Base-by-base conservation (phyloP, 768 basidiomycete species). In the Nidularia pulvinata region DNA sequence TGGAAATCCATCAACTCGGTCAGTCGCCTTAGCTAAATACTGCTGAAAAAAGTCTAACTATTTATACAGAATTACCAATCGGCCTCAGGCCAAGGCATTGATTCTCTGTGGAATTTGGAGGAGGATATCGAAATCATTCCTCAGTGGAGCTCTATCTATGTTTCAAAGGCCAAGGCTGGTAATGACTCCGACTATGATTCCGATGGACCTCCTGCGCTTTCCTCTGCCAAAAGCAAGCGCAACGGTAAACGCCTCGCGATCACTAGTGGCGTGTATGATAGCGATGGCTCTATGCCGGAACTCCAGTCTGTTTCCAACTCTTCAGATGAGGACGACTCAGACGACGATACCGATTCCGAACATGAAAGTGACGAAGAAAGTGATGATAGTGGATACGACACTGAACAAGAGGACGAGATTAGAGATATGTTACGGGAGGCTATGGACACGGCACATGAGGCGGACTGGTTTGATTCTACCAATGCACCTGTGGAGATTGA, bases 371-470 rank as follows among this genome's bases (percentile, higher is more conserved):
- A 73, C 0, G 74, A 70, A 14, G 70, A 70, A 3, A 69, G 70
- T n/a, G 69, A 71, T 14, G 73, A 72, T 5, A 59, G 59, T 46
- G 67, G 63, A 5, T 73, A 87, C 61, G 81, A 90, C 58, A 80
- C 81, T 4, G 89, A 89, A 46, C 80, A 86, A 54, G 89, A 89
- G 57, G 88, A 88, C 50, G 77, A 80, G 56, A 65, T 90, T 32
- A 72, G 84, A 16, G 81, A 83, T 33, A 64, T 85, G 70, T 57
- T 84, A 30, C 77, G 83, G 48, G 85, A 89, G 61, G 91, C 90
- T 3, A 89, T 91, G 88, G 84, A 90, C 55, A 72, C 79, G 14
- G 84, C 82, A 0, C 73, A 81, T 59, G 78, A 83, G 49, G 75
- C 80, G 16, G 86, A 85, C 51, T 85, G 84, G 65, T 74, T 83